Base-by-base conservation (phyloP, 768 basidiomycete genomes). In the Auriscalpium orientale region DNA sequence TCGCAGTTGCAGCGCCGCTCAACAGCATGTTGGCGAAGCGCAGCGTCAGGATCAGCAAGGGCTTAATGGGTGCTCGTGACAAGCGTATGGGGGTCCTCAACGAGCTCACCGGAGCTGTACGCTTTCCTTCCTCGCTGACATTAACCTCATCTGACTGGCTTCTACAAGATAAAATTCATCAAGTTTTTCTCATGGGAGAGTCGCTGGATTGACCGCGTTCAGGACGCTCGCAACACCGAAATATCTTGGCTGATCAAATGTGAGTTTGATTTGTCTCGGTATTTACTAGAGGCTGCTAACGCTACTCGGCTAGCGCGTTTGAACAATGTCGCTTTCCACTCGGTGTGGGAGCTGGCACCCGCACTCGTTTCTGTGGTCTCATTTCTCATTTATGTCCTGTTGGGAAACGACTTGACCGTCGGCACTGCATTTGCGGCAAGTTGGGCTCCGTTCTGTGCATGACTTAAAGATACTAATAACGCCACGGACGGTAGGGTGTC, bases 151-250 rank as follows among this genome's bases (percentile, higher is more conserved):
- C 2, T 28, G 28, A 28, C 4, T 28, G 28, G 28, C 28, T 28
- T 22, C 8, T 57, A 4, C 46, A 82, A 80, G 72, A 85, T 55
- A 87, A 87, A 68, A 28, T 87, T 88, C 64, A 84, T 88, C 74
- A 89, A 90, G 68, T 89, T 90, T 74, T 90, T 90, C 58, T 87
- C 87, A 1, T 90, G 88, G 78, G 87, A 89, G 61, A 78, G 84
- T 44, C 77, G 80, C 12, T 91, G 91, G 90, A 86, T 88, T 45
- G 69, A 78, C 28, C 76, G 82, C 12, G 83, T 78, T 0, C 64
- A 83, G 55, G 82, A 84, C 45, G 80, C 87, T 2, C 75, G 92
- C 57, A 77, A 78, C 44, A 70, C 71, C 13, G 93, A 95, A 72
- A 76, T 94, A 70, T 71, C 77, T 54, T 90, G 89, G 85, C 77